These are phyloP conservation scores for Collybia nuda DNA, from an alignment of 768 basidiomycete species.

Conservation along the genomic window DNA sequence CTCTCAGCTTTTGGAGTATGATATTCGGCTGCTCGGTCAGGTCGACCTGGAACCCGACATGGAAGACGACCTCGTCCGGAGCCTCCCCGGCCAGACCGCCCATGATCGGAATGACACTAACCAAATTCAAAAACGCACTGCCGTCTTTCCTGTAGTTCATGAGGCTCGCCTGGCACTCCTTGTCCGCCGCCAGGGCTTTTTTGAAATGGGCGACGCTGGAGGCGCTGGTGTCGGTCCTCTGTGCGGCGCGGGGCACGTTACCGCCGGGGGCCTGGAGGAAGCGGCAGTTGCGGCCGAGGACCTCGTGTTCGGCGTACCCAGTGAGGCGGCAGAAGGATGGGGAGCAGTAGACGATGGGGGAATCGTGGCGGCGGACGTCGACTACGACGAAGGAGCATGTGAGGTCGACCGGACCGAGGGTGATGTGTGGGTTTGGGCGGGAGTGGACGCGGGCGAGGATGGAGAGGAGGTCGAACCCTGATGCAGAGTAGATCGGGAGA, in stretches of 20 bases:
- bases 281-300: slow-evolving; percentile 88
- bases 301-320: slow-evolving; percentile 71
- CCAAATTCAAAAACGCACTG: slow-evolving; percentile 85
- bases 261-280: slow-evolving; percentile 83
- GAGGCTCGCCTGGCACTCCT: slow-evolving; percentile 87
- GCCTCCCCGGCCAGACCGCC: slow-evolving; percentile 58
- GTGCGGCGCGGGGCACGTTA: slow-evolving; percentile 31
- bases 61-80: slow-evolving; percentile 74
- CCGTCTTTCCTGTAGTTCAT: slow-evolving; percentile 90
- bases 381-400: slow-evolving; percentile 91
- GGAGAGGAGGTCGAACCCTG: slow-evolving; percentile 88
- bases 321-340: slow-evolving; percentile 80
- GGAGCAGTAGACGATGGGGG: slow-evolving; percentile 89
- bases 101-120: slow-evolving; percentile 84
- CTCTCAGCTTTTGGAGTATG: slow-evolving; percentile 75
- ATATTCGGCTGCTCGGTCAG: slow-evolving; percentile 82
- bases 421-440: slow-evolving; percentile 71
- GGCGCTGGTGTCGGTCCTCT: slow-evolving; percentile 58
- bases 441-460: slow-evolving; percentile 76
- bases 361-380: slow-evolving; percentile 79
- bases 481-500: slow-evolving; percentile 78
- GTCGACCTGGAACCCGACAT: slow-evolving; percentile 96
- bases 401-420: slow-evolving; percentile 89
- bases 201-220: slow-evolving; percentile 64
- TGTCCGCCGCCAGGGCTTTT: slow-evolving; percentile 64